A percentile compares a stretch with the other conserved stretches of the same genome.
Conservation (phyloP, 2,329 filamentous ascomycete genomes). For the Fusarium sp. region DNA sequence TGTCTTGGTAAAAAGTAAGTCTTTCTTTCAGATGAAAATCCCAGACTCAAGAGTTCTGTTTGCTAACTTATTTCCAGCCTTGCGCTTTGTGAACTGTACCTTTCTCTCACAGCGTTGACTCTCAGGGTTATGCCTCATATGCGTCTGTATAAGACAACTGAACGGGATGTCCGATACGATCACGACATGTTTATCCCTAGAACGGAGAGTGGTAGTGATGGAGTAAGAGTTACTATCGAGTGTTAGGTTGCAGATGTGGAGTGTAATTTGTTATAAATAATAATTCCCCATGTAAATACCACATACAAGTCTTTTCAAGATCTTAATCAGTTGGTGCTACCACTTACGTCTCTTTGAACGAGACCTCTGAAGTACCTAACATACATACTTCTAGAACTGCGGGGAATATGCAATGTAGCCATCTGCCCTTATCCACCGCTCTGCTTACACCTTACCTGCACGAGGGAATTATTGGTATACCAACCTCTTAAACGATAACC, state of each 20-base stretch:
- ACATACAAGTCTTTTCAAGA: too few relatives aligned
- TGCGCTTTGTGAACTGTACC: slow-evolving; percentile 20
- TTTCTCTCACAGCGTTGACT: slow-evolving; percentile 18
- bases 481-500: not conserved
- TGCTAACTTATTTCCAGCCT: slow-evolving; percentile 7
- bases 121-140: slow-evolving; percentile 22
- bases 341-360: too few relatives aligned
- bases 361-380: too few relatives aligned
- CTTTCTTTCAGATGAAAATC: fast-evolving
- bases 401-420: not conserved
- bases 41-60: fast-evolving
- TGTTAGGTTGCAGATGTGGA: too few relatives aligned
- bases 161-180: slow-evolving; percentile 21
- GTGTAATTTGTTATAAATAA: too few relatives aligned
- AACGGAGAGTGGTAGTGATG: slow-evolving; percentile 4
- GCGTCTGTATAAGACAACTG: slow-evolving; percentile 13
- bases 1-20: slow-evolving; percentile 33
- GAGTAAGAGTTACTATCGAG: slow-evolving; percentile 19
- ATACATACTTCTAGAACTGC: too few relatives aligned
- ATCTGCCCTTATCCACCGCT: not conserved
- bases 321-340: too few relatives aligned
- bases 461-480: too few relatives aligned
- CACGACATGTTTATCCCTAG: slow-evolving; percentile 30
- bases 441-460: not conserved
- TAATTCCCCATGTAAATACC: too few relatives aligned